Conservation (phyloP, 164 flowering plant species). For the Macadamia integrifolia region DNA sequence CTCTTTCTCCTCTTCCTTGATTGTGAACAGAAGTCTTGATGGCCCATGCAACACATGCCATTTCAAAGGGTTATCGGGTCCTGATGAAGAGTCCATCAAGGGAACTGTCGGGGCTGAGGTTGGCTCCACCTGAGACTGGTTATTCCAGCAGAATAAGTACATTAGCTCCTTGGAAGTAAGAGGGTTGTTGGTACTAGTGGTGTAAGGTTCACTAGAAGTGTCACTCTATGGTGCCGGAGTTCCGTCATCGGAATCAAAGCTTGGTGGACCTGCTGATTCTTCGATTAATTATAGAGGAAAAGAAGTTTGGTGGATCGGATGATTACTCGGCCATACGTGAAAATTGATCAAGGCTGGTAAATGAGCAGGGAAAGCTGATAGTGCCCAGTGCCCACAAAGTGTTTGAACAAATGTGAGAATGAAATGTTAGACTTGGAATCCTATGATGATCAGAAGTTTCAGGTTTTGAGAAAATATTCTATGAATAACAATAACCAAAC, state of each 20-base stretch:
- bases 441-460: no score
- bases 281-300: no score
- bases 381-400: no score
- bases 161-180: constrained; percentile 40
- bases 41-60: constrained; percentile 28
- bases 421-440: no score
- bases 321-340: no score
- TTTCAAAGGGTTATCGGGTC: constrained; percentile 8
- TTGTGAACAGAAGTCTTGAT: constrained; percentile 44
- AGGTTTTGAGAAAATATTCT: no score
- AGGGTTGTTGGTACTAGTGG: background rate
- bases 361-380: no score
- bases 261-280: no score
- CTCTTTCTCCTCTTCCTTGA: constrained; percentile 47
- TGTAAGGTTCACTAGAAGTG: background rate
- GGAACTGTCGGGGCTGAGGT: background rate
- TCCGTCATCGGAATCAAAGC: constrained; percentile 11
- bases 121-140: constrained; percentile 35
- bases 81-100: background rate
- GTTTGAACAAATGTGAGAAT: no score
- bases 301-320: no score
- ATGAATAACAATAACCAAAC: no score
- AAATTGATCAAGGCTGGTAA: no score
- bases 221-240: background rate
- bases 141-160: constrained; percentile 45